Evolutionary conservation across 2,329 filamentous ascomycete genomes (phyloP), one percentile per base, ranked within the genome.

Genomic region (Aspergillus ibericus): DNA sequence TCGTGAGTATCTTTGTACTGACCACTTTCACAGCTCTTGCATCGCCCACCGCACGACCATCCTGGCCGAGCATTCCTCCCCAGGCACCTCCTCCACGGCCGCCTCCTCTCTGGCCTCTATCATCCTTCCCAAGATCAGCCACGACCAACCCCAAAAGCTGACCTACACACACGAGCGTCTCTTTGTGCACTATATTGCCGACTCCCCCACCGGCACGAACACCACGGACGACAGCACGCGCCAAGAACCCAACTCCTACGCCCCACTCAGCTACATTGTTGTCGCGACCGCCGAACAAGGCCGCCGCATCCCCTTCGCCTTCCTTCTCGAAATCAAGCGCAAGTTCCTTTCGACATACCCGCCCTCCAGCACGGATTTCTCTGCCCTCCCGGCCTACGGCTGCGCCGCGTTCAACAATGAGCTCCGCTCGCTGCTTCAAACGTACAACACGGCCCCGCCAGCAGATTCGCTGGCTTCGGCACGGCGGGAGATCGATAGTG

Each of bases 111-210:
- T 98, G 68, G 92, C 93, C 66, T 95, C 92, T 46, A 83, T 97
- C 68, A 92, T 99, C 80, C 91, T 99, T 46, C 95, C 96, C 59
- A 96, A 96, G 77, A 96, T 99, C 81, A 83, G 84, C 56, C 95
- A 99, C 80, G 79, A 82, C 63, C 80, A 83, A 29, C 83, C 92
- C 1, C 88, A 96, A 72, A 97, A 97, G 78, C 86, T 96, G 65
- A 98, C 93, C 55, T 97, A 96, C 80, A 96, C 92, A 40, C 92
- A 97, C 77, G 90, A 92, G 78, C 82, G 88, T 60, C 88, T 96
- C 76, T 92, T 95, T 82, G 95, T 98, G 76, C 93, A 99, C 83
- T 97, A 96, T 82, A 90, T 98, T 72, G 86, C 93, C 70, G 90
- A 95, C 72, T 87, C 92, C 0, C 88, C 92, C 9, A 88, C 87